phyloP scores from a whole-genome alignment of 495 filamentous ascomycete genomes.

The Pyrenopolyporus hunteri region DNA sequence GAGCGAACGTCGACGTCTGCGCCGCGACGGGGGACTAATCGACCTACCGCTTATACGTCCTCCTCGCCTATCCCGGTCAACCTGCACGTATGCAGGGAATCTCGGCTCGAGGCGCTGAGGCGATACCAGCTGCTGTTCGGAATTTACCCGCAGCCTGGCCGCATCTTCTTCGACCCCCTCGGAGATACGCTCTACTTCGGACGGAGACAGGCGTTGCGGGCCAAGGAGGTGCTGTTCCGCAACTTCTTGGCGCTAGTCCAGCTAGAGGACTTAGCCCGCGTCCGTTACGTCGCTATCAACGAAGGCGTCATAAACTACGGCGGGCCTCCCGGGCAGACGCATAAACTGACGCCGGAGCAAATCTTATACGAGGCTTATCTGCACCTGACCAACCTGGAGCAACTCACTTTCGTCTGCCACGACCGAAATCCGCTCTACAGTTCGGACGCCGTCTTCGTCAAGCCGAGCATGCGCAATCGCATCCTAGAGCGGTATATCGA shows the following conservation, averaged over 20 bases:
- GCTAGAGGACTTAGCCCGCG: conserved; percentile 31
- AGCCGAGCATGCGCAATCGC: conserved; percentile 3
- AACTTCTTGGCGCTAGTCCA: conserved; percentile 19
- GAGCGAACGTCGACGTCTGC: no score
- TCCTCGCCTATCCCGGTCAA: conserved; percentile 27
- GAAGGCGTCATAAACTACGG: conserved; percentile 24
- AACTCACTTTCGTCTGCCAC: conserved; percentile 36
- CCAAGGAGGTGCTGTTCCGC: conserved; percentile 26
- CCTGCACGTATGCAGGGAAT: conserved; percentile 40
- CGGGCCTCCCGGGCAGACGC: conserved; percentile 1
- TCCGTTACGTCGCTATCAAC: conserved; percentile 38
- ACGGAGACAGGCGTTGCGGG: conserved; percentile 9
- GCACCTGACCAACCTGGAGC: conserved; percentile 24
- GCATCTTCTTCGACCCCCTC: conserved; percentile 30
- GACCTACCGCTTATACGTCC: conserved; percentile 31
- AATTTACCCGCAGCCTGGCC: conserved; percentile 13
- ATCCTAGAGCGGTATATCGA: no score
- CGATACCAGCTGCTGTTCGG: conserved; percentile 31
- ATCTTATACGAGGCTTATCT: conserved; percentile 14
- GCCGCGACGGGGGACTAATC: no score
- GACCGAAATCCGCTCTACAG: conserved; percentile 32
- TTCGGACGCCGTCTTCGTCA: conserved; percentile 28
- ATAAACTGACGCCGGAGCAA: conserved; percentile 11
- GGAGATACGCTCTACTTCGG: conserved; percentile 43
- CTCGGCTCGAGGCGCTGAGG: conserved; percentile 33